phyloP scores from a whole-genome alignment of 305 asterid genomes.

The Fraxinus nigra region DNA sequence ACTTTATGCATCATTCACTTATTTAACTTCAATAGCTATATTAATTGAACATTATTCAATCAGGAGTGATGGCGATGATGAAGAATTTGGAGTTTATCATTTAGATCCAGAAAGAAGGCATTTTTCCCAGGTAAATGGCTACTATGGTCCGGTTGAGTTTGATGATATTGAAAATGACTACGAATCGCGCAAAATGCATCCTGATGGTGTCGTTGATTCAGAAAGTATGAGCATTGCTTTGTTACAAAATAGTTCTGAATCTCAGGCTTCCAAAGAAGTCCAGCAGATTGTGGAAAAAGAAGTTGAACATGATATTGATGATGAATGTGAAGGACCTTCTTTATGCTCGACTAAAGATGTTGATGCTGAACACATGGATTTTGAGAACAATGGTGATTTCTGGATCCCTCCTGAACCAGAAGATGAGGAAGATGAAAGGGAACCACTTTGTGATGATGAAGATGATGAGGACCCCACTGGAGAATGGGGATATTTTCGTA shows the following conservation, averaged over 20 bases:
- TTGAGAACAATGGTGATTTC: constrained; percentile 81
- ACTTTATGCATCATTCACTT: neutral
- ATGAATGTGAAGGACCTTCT: constrained; percentile 80
- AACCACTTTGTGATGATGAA: constrained; percentile 63
- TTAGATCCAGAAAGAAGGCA: constrained; percentile 45
- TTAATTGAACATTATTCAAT: constrained; percentile 18
- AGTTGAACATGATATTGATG: constrained; percentile 51
- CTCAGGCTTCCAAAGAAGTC: constrained; percentile 52
- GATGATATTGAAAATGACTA: constrained; percentile 52
- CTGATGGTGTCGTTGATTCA: constrained; percentile 54
- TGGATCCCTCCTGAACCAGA: constrained; percentile 99
- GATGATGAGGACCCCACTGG: constrained; percentile 78
- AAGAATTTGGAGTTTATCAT: constrained; percentile 54
- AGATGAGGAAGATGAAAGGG: constrained; percentile 89
- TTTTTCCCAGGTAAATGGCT: constrained; percentile 54
- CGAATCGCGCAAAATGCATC: constrained; percentile 55
- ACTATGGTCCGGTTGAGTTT: constrained; percentile 48
- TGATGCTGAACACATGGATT: constrained; percentile 75
- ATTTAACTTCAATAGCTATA: constrained; percentile 8
- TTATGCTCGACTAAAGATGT: constrained; percentile 64
- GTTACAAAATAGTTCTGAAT: constrained; percentile 37
- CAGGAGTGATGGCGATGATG: constrained; percentile 83
- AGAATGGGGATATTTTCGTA: constrained; percentile 75
- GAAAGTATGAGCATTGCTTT: constrained; percentile 44
- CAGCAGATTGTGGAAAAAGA: constrained; percentile 46